These are phyloP conservation scores for Pseudisothecium myosuroides DNA, from an alignment of 225 moss, liverwort and hornwort genomes.

Conservation along the genomic window DNA sequence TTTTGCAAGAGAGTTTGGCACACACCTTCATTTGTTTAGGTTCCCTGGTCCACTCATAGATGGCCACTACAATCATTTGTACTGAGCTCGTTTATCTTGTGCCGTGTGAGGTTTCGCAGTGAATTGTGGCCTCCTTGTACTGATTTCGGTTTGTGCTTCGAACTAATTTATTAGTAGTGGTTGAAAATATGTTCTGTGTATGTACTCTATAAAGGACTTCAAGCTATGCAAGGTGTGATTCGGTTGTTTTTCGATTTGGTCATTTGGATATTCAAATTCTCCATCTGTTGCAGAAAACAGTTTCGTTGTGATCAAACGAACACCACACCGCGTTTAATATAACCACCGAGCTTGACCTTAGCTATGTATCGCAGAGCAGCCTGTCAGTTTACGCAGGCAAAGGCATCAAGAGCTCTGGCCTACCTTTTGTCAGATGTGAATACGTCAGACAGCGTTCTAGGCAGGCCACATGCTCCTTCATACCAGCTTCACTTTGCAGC, in stretches of 20 bases:
- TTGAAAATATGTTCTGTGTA: neutral
- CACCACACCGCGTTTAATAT: neutral
- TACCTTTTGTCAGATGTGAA: conserved; percentile 75
- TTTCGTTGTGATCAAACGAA: neutral
- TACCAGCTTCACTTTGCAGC: conserved; percentile 88
- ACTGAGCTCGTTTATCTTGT: neutral
- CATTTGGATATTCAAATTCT: neutral
- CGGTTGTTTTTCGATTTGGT: neutral
- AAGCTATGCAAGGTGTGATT: neutral
- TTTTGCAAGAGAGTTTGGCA: neutral
- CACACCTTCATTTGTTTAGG: neutral
- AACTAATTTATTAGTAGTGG: neutral
- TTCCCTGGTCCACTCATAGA: neutral
- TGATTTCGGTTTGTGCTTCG: neutral
- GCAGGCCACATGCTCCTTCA: conserved; percentile 91
- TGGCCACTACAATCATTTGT: neutral
- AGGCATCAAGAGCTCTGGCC: conserved; percentile 91
- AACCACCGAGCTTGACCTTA: conserved; percentile 5
- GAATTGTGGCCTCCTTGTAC: neutral
- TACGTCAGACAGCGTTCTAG: conserved; percentile 74
- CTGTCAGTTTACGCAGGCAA: conserved; percentile 56
- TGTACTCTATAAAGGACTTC: neutral
- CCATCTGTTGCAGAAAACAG: neutral
- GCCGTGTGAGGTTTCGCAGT: neutral
- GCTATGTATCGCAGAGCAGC: conserved; percentile 41